These are phyloP conservation scores for Fusarium sp. DNA, from an alignment of 2,329 filamentous ascomycete genomes.

Conservation along the genomic window DNA sequence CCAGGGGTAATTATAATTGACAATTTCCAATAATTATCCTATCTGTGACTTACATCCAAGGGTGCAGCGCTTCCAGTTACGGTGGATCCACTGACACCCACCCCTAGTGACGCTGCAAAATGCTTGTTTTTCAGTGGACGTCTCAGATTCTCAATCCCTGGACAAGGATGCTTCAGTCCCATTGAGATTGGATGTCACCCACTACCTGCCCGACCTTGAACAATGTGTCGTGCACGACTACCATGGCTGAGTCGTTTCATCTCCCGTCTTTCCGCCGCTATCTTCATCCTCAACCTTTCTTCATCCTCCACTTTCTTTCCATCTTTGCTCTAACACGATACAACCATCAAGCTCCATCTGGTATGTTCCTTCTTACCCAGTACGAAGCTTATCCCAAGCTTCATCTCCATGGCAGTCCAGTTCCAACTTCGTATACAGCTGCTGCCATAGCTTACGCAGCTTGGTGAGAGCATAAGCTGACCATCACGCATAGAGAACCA, in stretches of 20 bases:
- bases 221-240: background rate
- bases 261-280: slow-evolving; percentile 18
- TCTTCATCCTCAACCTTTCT: slow-evolving; percentile 16
- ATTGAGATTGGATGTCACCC: slow-evolving; percentile 37
- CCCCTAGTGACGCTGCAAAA: slow-evolving; percentile 27
- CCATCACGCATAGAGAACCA: slow-evolving; percentile 14
- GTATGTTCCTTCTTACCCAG: slow-evolving; percentile 14
- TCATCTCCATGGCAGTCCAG: background rate
- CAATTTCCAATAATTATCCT: background rate
- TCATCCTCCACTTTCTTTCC: slow-evolving; percentile 3
- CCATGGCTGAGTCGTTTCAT: slow-evolving; percentile 35
- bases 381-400: background rate
- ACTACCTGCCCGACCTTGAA: slow-evolving; percentile 7
- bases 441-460: background rate
- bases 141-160: slow-evolving; percentile 25
- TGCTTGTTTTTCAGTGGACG: slow-evolving; percentile 41
- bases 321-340: slow-evolving; percentile 9
- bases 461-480: slow-evolving; percentile 25
- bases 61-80: background rate
- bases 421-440: background rate
- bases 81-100: slow-evolving; percentile 20
- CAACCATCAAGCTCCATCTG: slow-evolving; percentile 6
- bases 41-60: slow-evolving; percentile 3
- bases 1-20: background rate
- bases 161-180: slow-evolving; percentile 33